A percentile compares a stretch with the other conserved stretches of the same genome.
These are phyloP conservation scores for Lyophyllum shimeji DNA, from an alignment of 768 basidiomycete species.

Conservation along the genomic window DNA sequence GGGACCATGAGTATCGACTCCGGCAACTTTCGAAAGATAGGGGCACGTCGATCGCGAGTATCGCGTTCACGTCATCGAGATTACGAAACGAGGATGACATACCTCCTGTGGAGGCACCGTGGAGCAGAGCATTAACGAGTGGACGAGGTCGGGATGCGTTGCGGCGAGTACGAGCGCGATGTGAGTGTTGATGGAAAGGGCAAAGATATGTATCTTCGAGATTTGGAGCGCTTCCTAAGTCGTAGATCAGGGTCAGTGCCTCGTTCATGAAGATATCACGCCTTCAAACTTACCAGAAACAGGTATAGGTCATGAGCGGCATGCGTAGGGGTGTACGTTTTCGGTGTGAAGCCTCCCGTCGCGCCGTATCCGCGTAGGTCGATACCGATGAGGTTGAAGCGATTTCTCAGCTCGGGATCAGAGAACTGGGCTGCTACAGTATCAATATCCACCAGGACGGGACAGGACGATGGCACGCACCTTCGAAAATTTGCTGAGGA, in stretches of 20 bases:
- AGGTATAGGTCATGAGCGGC: constrained; percentile 30
- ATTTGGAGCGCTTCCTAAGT: constrained; percentile 5
- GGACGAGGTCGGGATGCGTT: constrained; percentile 3
- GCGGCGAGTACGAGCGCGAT: constrained; percentile 7
- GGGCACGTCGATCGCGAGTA: not conserved
- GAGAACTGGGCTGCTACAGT: constrained; percentile 30
- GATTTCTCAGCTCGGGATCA: constrained; percentile 29
- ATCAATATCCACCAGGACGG: not conserved
- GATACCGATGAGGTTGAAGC: constrained; percentile 36
- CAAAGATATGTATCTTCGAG: constrained; percentile 2
- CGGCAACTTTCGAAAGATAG: not conserved
- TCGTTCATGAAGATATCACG: not conserved
- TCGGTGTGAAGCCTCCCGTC: constrained; percentile 27
- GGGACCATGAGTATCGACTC: not conserved
- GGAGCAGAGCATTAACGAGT: constrained; percentile 8
- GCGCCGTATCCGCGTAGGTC: constrained; percentile 34
- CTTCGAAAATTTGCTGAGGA: constrained; percentile 32
- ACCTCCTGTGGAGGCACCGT: constrained; percentile 9
- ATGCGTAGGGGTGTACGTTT: constrained; percentile 23
- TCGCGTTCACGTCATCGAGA: not conserved
- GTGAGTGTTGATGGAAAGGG: constrained; percentile 10
- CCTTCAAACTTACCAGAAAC: constrained; percentile 28
- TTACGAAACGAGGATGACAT: not conserved
- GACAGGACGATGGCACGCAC: constrained; percentile 24
- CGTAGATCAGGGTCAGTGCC: not conserved